A percentile compares a stretch with the other conserved stretches of the same genome.
Evolutionary conservation across 2,329 filamentous ascomycete species (phyloP).

Genomic region (Huntiella abstrusa): DNA sequence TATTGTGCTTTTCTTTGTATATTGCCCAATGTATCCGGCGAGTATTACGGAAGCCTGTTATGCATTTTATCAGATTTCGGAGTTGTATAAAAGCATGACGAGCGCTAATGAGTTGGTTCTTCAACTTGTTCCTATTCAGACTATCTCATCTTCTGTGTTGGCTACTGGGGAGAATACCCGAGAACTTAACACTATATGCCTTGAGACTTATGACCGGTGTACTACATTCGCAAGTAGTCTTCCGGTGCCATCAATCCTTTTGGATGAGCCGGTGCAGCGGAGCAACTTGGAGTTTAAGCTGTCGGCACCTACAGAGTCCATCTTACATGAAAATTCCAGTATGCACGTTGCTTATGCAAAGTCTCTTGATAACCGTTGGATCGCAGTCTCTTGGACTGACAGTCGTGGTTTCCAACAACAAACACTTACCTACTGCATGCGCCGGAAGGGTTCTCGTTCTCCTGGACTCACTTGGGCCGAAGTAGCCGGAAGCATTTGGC

Average conservation of each 20-base stretch:
- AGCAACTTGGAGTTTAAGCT: constrained; percentile 61
- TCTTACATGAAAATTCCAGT: constrained; percentile 60
- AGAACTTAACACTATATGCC: constrained; percentile 38
- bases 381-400: constrained; percentile 67
- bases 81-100: constrained; percentile 22
- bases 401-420: constrained; percentile 55
- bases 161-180: constrained; percentile 32
- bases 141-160: constrained; percentile 48
- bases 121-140: constrained; percentile 51
- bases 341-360: constrained; percentile 65
- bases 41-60: constrained; percentile 52
- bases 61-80: constrained; percentile 54
- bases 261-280: constrained; percentile 49
- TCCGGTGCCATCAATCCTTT: constrained; percentile 50
- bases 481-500: constrained; percentile 60
- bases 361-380: constrained; percentile 59
- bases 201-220: constrained; percentile 65
- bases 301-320: constrained; percentile 47
- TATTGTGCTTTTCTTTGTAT: constrained; percentile 60
- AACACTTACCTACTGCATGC: constrained; percentile 53
- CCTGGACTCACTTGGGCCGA: constrained; percentile 37
- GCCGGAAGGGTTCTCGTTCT: constrained; percentile 32
- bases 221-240: constrained; percentile 29
- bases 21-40: constrained; percentile 41
- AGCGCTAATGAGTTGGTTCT: constrained; percentile 21